phyloP scores from a whole-genome alignment of 2,329 filamentous ascomycete genomes.

The Cadophora malorum region DNA sequence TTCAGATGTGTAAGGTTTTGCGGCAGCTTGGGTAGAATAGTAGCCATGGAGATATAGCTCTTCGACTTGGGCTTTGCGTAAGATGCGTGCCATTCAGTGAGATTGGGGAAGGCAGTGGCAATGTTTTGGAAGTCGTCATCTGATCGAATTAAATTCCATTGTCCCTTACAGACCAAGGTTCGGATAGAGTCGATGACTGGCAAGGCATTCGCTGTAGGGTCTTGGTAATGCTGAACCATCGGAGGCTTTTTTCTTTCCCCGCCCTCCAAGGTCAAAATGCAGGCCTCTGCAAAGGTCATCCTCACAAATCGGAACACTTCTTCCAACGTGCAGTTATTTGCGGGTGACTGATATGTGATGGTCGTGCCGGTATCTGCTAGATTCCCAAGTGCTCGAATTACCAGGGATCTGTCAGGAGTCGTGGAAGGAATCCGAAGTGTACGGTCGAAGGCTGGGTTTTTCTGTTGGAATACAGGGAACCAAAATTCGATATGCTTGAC shows the following conservation, averaged over 20 bases:
- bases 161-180: slow-evolving; percentile 74
- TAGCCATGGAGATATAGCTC: slow-evolving; percentile 73
- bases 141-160: slow-evolving; percentile 77
- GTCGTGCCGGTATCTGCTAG: slow-evolving; percentile 53
- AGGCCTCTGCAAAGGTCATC: slow-evolving; percentile 60
- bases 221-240: slow-evolving; percentile 63
- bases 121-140: slow-evolving; percentile 68
- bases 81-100: slow-evolving; percentile 60
- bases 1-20: slow-evolving; percentile 66
- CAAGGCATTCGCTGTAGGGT: slow-evolving; percentile 27
- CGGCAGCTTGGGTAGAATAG: slow-evolving; percentile 65
- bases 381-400: slow-evolving; percentile 45
- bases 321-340: slow-evolving; percentile 72
- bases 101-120: slow-evolving; percentile 66
- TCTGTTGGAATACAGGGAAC: slow-evolving; percentile 71
- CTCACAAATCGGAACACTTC: slow-evolving; percentile 71
- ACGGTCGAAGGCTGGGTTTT: slow-evolving; percentile 39
- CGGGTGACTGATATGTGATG: slow-evolving; percentile 63
- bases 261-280: slow-evolving; percentile 76
- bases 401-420: slow-evolving; percentile 38
- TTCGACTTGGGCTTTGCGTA: slow-evolving; percentile 76
- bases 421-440: slow-evolving; percentile 39
- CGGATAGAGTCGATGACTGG: slow-evolving; percentile 56
- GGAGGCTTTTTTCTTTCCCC: slow-evolving; percentile 78
- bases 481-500: slow-evolving; percentile 78